Percentiles rank a stretch among this genome's conserved stretches.
phyloP scores from a whole-genome alignment of 331 rosid species.

The Dryas integrifolia region DNA sequence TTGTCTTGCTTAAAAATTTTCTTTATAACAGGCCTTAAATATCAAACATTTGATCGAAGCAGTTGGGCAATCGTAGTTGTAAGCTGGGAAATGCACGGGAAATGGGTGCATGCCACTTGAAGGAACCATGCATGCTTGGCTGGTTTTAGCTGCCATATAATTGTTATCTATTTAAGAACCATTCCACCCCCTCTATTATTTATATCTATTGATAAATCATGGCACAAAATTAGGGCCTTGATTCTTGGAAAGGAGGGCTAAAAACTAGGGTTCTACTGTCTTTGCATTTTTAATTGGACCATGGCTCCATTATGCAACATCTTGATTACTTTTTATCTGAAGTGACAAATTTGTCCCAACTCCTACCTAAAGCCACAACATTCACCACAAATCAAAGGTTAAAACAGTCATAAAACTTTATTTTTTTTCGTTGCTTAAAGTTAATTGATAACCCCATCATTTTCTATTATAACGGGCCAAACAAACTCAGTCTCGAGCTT shows the following conservation, averaged over 20 bases:
- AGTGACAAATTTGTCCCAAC: constrained; percentile 7
- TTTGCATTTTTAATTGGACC: constrained; percentile 36
- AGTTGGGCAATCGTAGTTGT: too few relatives aligned
- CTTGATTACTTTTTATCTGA: not conserved
- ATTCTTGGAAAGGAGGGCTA: constrained; percentile 46
- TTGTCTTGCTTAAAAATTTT: too few relatives aligned
- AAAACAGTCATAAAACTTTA: constrained; percentile 4
- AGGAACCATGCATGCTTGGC: constrained; percentile 22
- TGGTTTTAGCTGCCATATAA: constrained; percentile 50
- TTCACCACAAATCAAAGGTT: not conserved
- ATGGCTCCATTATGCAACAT: constrained; percentile 36
- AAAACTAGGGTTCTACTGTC: constrained; percentile 53
- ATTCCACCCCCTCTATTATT: constrained; percentile 23
- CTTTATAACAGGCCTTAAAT: too few relatives aligned
- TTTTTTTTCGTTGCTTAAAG: constrained; percentile 25
- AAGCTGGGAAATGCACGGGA: too few relatives aligned
- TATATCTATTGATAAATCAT: constrained; percentile 32
- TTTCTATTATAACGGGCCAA: not conserved
- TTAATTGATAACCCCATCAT: not conserved
- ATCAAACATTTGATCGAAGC: too few relatives aligned
- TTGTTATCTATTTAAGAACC: constrained; percentile 27
- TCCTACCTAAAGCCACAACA: not conserved
- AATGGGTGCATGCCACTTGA: too few relatives aligned
- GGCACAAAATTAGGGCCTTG: constrained; percentile 49
- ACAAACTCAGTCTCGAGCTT: constrained; percentile 25